These are phyloP conservation scores for Avena atlantica DNA, from an alignment of 176 grass and related monocot species.

Conservation along the genomic window DNA sequence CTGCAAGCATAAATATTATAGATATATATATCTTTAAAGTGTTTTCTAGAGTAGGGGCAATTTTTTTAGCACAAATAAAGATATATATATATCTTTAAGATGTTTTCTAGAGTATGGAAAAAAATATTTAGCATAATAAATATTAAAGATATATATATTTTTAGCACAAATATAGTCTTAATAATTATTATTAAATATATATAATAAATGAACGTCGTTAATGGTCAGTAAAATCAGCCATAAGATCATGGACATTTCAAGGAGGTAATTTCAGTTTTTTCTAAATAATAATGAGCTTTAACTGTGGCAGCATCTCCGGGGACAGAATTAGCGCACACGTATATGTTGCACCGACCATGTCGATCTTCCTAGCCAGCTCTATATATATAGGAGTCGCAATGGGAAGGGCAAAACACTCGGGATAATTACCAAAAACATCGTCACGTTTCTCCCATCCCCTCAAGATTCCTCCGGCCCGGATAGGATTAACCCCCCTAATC, in stretches of 20 bases:
- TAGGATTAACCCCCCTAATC: not conserved
- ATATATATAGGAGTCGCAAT: conserved; percentile 5
- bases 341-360: not conserved
- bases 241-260: not conserved
- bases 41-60: too few species aligned
- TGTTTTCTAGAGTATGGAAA: too few species aligned
- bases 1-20: too few species aligned
- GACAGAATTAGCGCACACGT: conserved; percentile 7
- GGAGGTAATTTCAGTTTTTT: not conserved
- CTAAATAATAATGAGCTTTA: not conserved
- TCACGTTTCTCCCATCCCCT: not conserved
- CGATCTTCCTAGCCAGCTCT: not conserved
- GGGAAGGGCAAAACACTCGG: conserved; percentile 30
- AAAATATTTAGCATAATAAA: too few species aligned
- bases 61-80: too few species aligned
- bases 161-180: too few species aligned
- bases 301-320: not conserved
- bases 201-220: not conserved
- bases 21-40: too few species aligned
- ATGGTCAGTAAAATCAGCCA: not conserved
- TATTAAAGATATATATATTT: too few species aligned
- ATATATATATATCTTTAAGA: too few species aligned
- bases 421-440: conserved; percentile 28
- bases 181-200: too few species aligned
- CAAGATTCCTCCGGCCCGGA: not conserved